Conservation (phyloP, 1,284 basidiomycete genomes). For the Volvariella volvacea region DNA sequence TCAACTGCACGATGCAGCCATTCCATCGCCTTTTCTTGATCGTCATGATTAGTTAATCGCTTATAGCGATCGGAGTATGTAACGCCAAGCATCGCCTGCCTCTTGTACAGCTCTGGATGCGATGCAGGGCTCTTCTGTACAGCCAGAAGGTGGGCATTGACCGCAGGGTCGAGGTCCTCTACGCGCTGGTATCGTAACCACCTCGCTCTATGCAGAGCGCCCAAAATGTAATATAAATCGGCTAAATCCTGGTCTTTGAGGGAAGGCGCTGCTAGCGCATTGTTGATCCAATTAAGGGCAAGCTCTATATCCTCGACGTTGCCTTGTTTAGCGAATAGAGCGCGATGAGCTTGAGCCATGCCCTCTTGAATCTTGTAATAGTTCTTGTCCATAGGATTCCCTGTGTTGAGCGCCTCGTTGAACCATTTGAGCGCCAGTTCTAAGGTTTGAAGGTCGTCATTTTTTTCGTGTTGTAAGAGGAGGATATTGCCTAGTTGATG, state of each 20-base stretch:
- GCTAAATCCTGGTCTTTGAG: too few species aligned
- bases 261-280: too few species aligned
- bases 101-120: neutral
- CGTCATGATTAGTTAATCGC: neutral
- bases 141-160: conserved; percentile 9
- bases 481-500: conserved; percentile 5
- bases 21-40: conserved; percentile 2
- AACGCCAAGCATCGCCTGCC: conserved; percentile 5
- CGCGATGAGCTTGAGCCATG: neutral
- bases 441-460: conserved; percentile 3
- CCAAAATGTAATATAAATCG: neutral
- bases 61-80: conserved; percentile 5
- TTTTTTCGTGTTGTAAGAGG: conserved; percentile 2
- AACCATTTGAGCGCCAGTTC: conserved; percentile 3
- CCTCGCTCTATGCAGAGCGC: conserved; percentile 1
- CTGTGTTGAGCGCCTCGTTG: neutral
- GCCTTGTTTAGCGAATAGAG: too few species aligned
- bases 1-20: conserved; percentile 7
- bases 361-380: conserved; percentile 5
- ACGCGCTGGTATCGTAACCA: conserved; percentile 4
- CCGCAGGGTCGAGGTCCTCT: conserved; percentile 11
- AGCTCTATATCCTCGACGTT: too few species aligned
- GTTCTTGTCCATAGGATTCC: neutral
- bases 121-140: conserved; percentile 1
- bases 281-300: too few species aligned